Percentiles rank a stretch among this genome's conserved stretches.
These are phyloP conservation scores for Gigaspora rosea DNA, from an alignment of 192 early-diverging fungal species.

Conservation along the genomic window DNA sequence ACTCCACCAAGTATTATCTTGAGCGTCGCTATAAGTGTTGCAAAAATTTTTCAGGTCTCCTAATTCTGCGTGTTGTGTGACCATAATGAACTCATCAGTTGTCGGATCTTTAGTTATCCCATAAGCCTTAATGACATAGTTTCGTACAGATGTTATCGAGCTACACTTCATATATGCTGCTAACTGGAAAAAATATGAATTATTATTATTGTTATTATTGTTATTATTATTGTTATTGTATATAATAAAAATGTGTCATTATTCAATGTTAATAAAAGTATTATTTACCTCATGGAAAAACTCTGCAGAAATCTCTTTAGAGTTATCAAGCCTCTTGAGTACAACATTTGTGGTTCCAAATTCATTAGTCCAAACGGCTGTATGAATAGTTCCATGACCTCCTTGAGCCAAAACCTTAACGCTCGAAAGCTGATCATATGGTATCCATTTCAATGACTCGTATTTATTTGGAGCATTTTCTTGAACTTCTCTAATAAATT, in stretches of 20 bases:
- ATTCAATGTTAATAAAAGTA: background rate
- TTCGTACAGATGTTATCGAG: background rate
- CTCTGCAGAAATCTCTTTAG: background rate
- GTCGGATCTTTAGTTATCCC: background rate
- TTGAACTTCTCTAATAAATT: conserved; percentile 2
- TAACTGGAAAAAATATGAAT: background rate
- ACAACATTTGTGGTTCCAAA: conserved; percentile 4
- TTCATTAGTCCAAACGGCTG: background rate
- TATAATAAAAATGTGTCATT: background rate
- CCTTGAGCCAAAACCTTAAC: background rate
- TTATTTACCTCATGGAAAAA: background rate
- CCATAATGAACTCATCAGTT: background rate
- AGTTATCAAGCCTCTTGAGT: background rate
- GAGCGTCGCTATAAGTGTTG: background rate
- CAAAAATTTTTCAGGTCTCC: background rate
- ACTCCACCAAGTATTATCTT: background rate
- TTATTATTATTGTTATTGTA: too few relatives aligned
- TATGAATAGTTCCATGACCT: background rate
- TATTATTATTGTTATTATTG: background rate
- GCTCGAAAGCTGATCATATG: background rate
- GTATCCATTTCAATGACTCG: conserved; percentile 3
- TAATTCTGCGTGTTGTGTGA: background rate
- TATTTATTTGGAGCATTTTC: background rate
- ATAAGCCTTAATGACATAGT: background rate
- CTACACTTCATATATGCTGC: background rate